phyloP scores from a whole-genome alignment of 176 grass and related monocot genomes.

The Triticum timopheevii region DNA sequence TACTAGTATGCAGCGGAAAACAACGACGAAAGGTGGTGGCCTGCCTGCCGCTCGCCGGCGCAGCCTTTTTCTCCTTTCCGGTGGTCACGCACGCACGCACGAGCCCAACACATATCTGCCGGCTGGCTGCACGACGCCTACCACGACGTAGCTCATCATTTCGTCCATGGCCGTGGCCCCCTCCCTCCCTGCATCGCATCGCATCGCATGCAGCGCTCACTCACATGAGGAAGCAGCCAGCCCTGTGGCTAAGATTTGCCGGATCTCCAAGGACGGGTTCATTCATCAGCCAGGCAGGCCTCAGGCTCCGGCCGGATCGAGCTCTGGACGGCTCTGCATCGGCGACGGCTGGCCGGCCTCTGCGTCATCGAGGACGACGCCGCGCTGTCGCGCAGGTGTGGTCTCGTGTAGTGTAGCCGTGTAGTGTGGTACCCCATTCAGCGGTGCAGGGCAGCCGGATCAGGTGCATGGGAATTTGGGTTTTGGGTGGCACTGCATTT shows the following conservation, averaged over 20 bases:
- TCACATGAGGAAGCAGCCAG: neutral
- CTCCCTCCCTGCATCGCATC: neutral
- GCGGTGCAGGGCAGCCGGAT: neutral
- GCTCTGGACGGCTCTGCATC: slow-evolving; percentile 24
- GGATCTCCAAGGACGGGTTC: slow-evolving; percentile 46
- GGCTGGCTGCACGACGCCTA: neutral
- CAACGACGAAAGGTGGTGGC: neutral
- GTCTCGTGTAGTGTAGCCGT: too few relatives aligned
- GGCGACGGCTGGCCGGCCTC: neutral
- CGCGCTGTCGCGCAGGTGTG: neutral
- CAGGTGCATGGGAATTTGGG: neutral
- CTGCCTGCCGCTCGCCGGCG: neutral
- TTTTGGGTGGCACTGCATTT: neutral
- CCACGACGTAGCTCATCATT: slow-evolving; percentile 22
- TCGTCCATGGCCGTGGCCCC: neutral
- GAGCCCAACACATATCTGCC: neutral
- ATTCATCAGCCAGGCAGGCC: neutral
- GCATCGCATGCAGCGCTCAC: neutral
- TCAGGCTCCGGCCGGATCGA: neutral
- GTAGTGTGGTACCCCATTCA: neutral
- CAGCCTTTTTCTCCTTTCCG: slow-evolving; percentile 31
- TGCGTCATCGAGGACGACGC: neutral
- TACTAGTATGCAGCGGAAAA: neutral
- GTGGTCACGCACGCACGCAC: slow-evolving; percentile 1
- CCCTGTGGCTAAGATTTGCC: slow-evolving; percentile 31